phyloP scores from a whole-genome alignment of 768 basidiomycete genomes.

The Russula sp. region DNA sequence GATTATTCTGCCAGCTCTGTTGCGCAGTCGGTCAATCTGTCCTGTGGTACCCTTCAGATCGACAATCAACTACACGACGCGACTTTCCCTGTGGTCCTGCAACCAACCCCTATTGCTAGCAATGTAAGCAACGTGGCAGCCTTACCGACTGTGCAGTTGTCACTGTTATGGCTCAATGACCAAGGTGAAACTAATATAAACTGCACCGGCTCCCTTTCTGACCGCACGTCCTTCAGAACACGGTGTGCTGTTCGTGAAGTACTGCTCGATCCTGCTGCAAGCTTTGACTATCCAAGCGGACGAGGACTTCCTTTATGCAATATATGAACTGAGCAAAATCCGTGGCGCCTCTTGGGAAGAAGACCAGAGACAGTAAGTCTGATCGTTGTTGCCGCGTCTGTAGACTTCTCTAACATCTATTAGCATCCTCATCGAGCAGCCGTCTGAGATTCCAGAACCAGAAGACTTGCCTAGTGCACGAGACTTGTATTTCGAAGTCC shows the following conservation, averaged over 20 bases:
- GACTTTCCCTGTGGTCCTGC: conserved; percentile 88
- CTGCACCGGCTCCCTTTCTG: conserved; percentile 10
- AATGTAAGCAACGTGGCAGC: conserved; percentile 73
- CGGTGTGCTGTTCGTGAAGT: conserved; percentile 97
- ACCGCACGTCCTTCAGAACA: conserved; percentile 57
- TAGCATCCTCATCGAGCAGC: conserved; percentile 71
- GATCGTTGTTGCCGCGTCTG: conserved; percentile 9
- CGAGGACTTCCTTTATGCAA: conserved; percentile 90
- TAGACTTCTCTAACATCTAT: conserved; percentile 14
- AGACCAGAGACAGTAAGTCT: conserved; percentile 65
- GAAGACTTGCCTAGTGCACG: conserved; percentile 59
- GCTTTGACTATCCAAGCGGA: conserved; percentile 95
- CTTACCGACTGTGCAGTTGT: conserved; percentile 85
- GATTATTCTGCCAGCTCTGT: conserved; percentile 79
- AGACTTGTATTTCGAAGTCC: conserved; percentile 91
- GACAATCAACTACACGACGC: conserved; percentile 99
- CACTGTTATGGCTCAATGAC: conserved; percentile 88
- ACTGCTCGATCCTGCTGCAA: conserved; percentile 90
- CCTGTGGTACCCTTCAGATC: conserved; percentile 85
- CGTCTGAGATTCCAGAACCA: conserved; percentile 71
- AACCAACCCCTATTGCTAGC: conserved; percentile 84
- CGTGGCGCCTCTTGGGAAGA: conserved; percentile 90
- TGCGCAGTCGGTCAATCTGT: conserved; percentile 75
- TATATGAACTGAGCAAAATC: conserved; percentile 90
- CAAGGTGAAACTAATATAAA: conserved; percentile 55